Percentiles rank a stretch among this genome's conserved stretches.
phyloP scores from a whole-genome alignment of 306 rosid genomes.

The Acmispon strigosus region DNA sequence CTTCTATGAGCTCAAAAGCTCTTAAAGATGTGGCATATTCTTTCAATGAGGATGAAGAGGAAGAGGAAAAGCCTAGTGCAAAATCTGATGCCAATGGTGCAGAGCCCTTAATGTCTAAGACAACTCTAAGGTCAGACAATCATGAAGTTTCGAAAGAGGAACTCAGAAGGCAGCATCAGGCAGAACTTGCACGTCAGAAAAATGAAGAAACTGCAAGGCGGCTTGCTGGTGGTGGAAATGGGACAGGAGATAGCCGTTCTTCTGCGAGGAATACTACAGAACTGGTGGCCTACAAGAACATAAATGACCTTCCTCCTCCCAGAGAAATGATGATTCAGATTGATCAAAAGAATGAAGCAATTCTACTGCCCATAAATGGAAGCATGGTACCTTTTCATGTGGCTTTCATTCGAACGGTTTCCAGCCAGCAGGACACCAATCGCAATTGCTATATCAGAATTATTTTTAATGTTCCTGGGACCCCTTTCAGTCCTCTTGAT shows the following conservation, averaged over 20 bases:
- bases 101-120: conserved; percentile 58
- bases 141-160: conserved; percentile 92
- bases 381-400: conserved; percentile 94
- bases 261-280: conserved; percentile 50
- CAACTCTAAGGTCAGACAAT: conserved; percentile 86
- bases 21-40: conserved; percentile 83
- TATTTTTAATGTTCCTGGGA: conserved; percentile 83
- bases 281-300: conserved; percentile 74
- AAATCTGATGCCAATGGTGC: conserved; percentile 36
- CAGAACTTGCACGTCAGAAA: conserved; percentile 97
- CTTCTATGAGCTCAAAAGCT: conserved; percentile 64
- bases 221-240: conserved; percentile 75
- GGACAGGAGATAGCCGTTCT: conserved; percentile 54
- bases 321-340: conserved; percentile 86
- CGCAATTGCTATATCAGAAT: conserved; percentile 53
- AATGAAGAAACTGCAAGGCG: conserved; percentile 97
- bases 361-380: conserved; percentile 85
- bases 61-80: conserved; percentile 47
- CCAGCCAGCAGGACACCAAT: conserved; percentile 66
- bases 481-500: conserved; percentile 85
- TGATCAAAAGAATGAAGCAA: conserved; percentile 86
- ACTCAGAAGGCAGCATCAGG: conserved; percentile 91
- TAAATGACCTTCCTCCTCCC: conserved; percentile 70
- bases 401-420: conserved; percentile 74
- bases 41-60: conserved; percentile 70